Conservation (phyloP, 768 basidiomycete genomes). For the Antrodiella citrinella region DNA sequence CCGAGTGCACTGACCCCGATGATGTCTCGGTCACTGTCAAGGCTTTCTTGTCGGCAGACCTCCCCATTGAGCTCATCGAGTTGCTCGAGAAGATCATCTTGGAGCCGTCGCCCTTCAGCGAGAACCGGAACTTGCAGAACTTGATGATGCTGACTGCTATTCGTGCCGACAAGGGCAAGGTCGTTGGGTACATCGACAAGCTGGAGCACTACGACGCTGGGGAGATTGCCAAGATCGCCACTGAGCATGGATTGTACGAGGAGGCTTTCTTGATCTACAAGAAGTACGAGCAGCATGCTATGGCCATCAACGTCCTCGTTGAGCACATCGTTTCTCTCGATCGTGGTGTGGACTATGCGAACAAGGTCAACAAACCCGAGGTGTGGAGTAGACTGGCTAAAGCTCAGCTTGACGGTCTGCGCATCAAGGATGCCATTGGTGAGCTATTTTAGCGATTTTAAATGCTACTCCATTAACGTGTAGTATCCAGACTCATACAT, state of each 20-base stretch:
- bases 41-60: constrained; percentile 94
- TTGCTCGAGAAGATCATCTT: constrained; percentile 98
- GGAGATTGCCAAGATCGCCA: constrained; percentile 96
- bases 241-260: constrained; percentile 90
- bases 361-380: constrained; percentile 91
- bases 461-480: too few relatives aligned
- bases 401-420: constrained; percentile 94
- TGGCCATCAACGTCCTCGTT: constrained; percentile 95
- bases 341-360: constrained; percentile 91
- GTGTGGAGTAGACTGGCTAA: constrained; percentile 99
- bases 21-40: constrained; percentile 99
- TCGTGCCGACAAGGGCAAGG: constrained; percentile 96
- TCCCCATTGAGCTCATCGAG: constrained; percentile 95
- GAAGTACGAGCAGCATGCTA: constrained; percentile 92
- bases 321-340: constrained; percentile 98
- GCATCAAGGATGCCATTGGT: constrained; percentile 98
- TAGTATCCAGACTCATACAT: constrained; percentile 86
- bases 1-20: constrained; percentile 95
- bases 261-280: constrained; percentile 97
- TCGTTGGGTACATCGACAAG: constrained; percentile 96
- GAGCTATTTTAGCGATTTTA: too few relatives aligned
- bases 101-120: constrained; percentile 94
- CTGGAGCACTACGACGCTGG: constrained; percentile 89
- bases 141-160: constrained; percentile 91
- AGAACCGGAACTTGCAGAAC: constrained; percentile 96